phyloP scores from a whole-genome alignment of 805 yeast species.

The Barnettozyma pratensis region DNA sequence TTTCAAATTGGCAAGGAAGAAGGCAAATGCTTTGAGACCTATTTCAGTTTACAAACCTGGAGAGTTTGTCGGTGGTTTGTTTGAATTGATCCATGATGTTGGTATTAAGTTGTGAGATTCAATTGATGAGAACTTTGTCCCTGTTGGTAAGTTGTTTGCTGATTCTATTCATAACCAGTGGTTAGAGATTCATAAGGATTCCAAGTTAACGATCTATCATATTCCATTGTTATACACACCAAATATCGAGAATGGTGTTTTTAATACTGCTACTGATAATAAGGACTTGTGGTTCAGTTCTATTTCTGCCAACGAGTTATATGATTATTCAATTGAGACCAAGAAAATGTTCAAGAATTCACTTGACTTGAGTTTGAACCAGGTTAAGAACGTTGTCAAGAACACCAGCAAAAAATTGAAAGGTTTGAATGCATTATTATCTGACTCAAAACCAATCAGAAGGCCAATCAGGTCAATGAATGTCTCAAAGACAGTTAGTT shows the following conservation, averaged over 20 bases:
- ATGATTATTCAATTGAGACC: constrained; percentile 6
- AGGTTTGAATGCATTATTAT: not conserved
- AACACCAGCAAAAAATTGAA: constrained; percentile 8
- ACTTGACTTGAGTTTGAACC: not conserved
- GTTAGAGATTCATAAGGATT: constrained; percentile 11
- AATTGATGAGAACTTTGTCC: constrained; percentile 8
- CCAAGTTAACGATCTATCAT: constrained; percentile 8
- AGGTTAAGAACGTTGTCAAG: constrained; percentile 8
- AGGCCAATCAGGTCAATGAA: constrained; percentile 7
- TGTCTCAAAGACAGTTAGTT: constrained; percentile 2
- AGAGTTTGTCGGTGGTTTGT: constrained; percentile 48
- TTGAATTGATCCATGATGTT: constrained; percentile 30
- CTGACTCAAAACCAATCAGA: constrained; percentile 7
- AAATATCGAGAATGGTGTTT: not conserved
- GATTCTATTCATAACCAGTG: constrained; percentile 12
- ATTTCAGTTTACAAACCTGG: constrained; percentile 39
- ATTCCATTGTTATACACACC: constrained; percentile 16
- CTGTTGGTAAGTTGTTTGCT: constrained; percentile 11
- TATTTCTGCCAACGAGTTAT: constrained; percentile 14
- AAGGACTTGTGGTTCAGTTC: constrained; percentile 6
- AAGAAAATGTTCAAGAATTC: constrained; percentile 4
- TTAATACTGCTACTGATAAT: not conserved
- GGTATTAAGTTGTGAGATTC: constrained; percentile 2
- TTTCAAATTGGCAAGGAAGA: constrained; percentile 44
- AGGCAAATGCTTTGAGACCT: constrained; percentile 35